A percentile compares a stretch with the other conserved stretches of the same genome.
Evolutionary conservation across 345 rosid species (phyloP).

Genomic region (Populus euphratica): DNA sequence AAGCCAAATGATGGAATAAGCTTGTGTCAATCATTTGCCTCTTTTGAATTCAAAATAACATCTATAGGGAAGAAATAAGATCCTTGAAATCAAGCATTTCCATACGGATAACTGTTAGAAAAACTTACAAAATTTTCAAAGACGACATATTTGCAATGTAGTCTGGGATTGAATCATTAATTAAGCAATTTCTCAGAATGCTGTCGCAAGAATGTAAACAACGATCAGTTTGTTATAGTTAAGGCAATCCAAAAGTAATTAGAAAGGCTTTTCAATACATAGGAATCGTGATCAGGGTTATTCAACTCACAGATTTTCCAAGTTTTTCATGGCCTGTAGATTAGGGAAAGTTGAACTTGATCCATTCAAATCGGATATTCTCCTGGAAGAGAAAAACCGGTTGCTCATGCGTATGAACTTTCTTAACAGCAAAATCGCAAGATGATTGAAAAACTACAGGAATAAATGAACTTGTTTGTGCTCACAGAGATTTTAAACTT

Average conservation of each 20-base stretch:
- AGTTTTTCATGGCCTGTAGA: conserved; percentile 24
- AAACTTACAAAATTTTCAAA: conserved; percentile 52
- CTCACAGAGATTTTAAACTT: conserved; percentile 58
- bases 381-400: conserved; percentile 34
- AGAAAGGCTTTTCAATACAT: not conserved
- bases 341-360: conserved; percentile 48
- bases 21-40: no score
- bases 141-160: conserved; percentile 37
- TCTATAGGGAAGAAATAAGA: not conserved
- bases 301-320: conserved; percentile 46
- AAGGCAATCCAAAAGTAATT: not conserved
- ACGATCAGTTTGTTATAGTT: not conserved
- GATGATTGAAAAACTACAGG: not conserved
- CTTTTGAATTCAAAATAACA: no score
- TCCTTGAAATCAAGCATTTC: not conserved
- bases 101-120: not conserved
- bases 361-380: conserved; percentile 63
- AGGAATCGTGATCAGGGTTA: not conserved
- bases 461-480: not conserved
- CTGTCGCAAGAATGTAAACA: conserved; percentile 26
- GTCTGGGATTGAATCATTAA: conserved; percentile 46
- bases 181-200: conserved; percentile 56
- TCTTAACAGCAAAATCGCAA: not conserved
- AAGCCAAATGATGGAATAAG: no score
- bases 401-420: not conserved